Percentiles rank a stretch among this genome's conserved stretches.
Evolutionary conservation across 495 filamentous ascomycete species (phyloP).

Genomic region (Aspergillus biplanus): DNA sequence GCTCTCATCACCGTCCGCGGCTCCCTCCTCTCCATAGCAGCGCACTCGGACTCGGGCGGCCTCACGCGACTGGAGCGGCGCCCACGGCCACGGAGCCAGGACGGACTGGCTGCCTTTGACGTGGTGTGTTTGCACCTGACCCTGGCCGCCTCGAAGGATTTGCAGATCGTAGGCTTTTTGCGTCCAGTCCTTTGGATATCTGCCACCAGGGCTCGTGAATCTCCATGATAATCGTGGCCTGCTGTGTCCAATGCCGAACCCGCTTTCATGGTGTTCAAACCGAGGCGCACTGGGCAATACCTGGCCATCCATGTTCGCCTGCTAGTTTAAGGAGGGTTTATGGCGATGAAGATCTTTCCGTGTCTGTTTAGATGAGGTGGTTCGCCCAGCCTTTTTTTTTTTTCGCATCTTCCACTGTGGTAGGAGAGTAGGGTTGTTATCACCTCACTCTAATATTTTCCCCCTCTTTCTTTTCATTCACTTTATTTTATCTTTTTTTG

Average conservation of each 20-base stretch:
- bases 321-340: not conserved
- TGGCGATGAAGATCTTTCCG: not conserved
- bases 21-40: not conserved
- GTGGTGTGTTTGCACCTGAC: not conserved
- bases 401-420: not conserved
- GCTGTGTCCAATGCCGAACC: slow-evolving; percentile 1
- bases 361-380: not conserved
- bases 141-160: not conserved
- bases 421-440: not conserved
- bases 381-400: not conserved
- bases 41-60: slow-evolving; percentile 1
- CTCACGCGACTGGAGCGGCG: not conserved
- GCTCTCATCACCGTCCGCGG: not conserved
- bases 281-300: not conserved
- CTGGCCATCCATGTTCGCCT: not conserved
- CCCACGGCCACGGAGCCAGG: not conserved
- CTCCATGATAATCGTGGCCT: not conserved
- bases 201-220: not conserved
- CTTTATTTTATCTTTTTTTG: slow-evolving; percentile 2
- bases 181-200: not conserved
- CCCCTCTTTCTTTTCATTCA: not conserved
- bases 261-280: slow-evolving; percentile 2
- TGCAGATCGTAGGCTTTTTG: slow-evolving; percentile 2
- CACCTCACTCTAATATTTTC: not conserved
- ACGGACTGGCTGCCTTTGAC: not conserved